These are phyloP conservation scores for Dendrobium huoshanense DNA, from an alignment of 106 monocot genomes.

Conservation along the genomic window DNA sequence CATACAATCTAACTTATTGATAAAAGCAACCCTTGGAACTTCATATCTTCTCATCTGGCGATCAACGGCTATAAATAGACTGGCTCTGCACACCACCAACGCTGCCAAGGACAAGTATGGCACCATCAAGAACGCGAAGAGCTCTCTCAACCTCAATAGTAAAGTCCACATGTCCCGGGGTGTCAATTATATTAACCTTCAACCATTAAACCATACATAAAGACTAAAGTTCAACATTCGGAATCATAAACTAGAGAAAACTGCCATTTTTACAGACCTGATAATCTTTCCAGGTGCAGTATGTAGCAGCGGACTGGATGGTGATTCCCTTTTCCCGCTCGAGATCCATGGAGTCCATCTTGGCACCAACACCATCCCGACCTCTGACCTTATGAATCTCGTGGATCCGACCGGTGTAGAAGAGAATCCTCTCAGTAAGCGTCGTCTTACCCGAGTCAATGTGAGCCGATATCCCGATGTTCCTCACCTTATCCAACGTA, in stretches of 20 bases:
- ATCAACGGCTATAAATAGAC: slow-evolving; percentile 82
- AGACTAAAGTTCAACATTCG: neutral
- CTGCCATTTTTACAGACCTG: slow-evolving; percentile 32
- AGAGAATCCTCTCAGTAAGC: slow-evolving; percentile 83
- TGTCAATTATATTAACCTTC: slow-evolving; percentile 98
- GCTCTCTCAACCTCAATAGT: slow-evolving; percentile 99
- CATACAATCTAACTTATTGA: slow-evolving; percentile 98
- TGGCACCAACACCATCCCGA: slow-evolving; percentile 92
- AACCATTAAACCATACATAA: slow-evolving; percentile 2
- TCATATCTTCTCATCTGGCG: slow-evolving; percentile 98
- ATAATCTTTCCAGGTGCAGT: slow-evolving; percentile 90
- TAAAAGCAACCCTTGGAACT: slow-evolving; percentile 91
- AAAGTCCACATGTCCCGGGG: slow-evolving; percentile 96
- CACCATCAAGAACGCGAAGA: slow-evolving; percentile 96
- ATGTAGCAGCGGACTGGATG: slow-evolving; percentile 97
- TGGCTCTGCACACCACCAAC: slow-evolving; percentile 98
- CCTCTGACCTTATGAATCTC: slow-evolving; percentile 97
- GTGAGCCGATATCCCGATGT: slow-evolving; percentile 97
- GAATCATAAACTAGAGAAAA: neutral
- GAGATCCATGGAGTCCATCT: slow-evolving; percentile 99
- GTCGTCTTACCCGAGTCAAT: slow-evolving; percentile 99
- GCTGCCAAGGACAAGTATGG: slow-evolving; percentile 95
- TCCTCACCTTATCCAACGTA: slow-evolving; percentile 73
- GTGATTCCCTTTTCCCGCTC: slow-evolving; percentile 99
- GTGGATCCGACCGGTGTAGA: slow-evolving; percentile 93